A percentile compares a stretch with the other conserved stretches of the same genome.
Evolutionary conservation across 805 yeast genomes (phyloP).

Genomic region (Tetrapisispora fleetii): DNA sequence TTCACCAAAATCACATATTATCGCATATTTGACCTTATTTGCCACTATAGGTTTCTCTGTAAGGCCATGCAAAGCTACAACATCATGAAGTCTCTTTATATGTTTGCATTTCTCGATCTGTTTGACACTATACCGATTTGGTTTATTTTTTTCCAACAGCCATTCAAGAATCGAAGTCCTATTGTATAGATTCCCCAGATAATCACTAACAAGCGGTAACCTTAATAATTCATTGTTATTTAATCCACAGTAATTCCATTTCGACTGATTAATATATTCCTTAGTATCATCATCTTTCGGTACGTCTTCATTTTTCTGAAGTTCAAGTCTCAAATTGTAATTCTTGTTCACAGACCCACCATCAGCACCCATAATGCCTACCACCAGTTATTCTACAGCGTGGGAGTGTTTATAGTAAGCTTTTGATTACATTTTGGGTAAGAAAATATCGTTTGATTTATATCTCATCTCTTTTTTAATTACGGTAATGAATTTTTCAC

Average conservation of each 20-base stretch:
- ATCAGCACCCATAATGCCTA: constrained; percentile 36
- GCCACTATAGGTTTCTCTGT: constrained; percentile 3
- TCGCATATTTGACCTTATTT: background rate
- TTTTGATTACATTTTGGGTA: too few species aligned
- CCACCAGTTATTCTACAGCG: too few species aligned
- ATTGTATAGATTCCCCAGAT: constrained; percentile 52
- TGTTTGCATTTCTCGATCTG: constrained; percentile 26
- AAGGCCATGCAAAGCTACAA: constrained; percentile 34
- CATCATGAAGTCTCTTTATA: constrained; percentile 34
- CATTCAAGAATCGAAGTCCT: constrained; percentile 54
- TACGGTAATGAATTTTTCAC: background rate
- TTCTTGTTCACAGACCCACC: constrained; percentile 66
- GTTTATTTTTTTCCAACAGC: constrained; percentile 31
- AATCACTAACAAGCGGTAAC: constrained; percentile 59
- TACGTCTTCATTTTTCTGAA: constrained; percentile 23
- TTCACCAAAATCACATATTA: constrained; percentile 19
- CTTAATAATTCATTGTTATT: constrained; percentile 33
- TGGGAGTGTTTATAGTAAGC: too few species aligned
- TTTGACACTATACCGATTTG: constrained; percentile 15
- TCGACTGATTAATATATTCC: constrained; percentile 20
- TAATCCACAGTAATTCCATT: constrained; percentile 41
- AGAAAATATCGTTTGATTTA: too few species aligned
- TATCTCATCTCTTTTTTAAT: background rate
- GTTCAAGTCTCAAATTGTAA: constrained; percentile 30
- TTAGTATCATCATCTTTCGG: constrained; percentile 10